Conservation (phyloP, 2,329 filamentous ascomycete species). For the Botrytis fragariae region DNA sequence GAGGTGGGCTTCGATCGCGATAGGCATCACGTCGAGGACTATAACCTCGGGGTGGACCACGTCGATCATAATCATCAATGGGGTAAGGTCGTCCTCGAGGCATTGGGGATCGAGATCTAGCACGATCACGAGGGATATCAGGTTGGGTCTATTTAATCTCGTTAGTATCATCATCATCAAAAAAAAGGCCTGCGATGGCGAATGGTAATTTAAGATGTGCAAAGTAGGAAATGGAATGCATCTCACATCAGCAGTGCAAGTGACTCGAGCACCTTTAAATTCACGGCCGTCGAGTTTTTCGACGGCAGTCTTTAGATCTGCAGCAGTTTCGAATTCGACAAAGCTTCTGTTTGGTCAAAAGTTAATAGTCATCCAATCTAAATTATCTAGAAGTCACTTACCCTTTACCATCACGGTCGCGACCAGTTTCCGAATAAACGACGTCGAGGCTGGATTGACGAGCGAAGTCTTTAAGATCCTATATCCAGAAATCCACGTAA, state of each 20-base stretch:
- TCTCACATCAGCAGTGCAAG: slow-evolving; percentile 83
- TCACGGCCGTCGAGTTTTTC: slow-evolving; percentile 92
- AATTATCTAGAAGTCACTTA: slow-evolving; percentile 47
- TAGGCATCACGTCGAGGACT: slow-evolving; percentile 82
- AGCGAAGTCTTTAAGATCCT: slow-evolving; percentile 99
- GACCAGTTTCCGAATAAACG: slow-evolving; percentile 94
- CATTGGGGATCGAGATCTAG: slow-evolving; percentile 75
- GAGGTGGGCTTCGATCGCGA: slow-evolving; percentile 78
- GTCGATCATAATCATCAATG: slow-evolving; percentile 81
- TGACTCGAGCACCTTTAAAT: slow-evolving; percentile 86
- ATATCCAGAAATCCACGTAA: slow-evolving; percentile 76
- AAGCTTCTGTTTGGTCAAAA: slow-evolving; percentile 58
- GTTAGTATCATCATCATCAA: slow-evolving; percentile 31
- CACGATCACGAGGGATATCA: slow-evolving; percentile 65
- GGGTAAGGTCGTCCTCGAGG: slow-evolving; percentile 64
- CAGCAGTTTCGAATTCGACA: slow-evolving; percentile 93
- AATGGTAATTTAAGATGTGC: slow-evolving; percentile 29
- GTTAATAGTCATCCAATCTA: slow-evolving; percentile 13
- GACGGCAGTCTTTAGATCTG: slow-evolving; percentile 84
- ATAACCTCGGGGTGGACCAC: slow-evolving; percentile 77
- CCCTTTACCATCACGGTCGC: slow-evolving; percentile 90
- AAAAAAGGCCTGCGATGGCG: background rate
- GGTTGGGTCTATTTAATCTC: slow-evolving; percentile 63
- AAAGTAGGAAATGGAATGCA: slow-evolving; percentile 11
- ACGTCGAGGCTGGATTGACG: slow-evolving; percentile 95